Evolutionary conservation across 1,139 yeast genomes (phyloP), one percentile per base, ranked within the genome.

Genomic region (Yamadazyma spencermartinsiae): DNA sequence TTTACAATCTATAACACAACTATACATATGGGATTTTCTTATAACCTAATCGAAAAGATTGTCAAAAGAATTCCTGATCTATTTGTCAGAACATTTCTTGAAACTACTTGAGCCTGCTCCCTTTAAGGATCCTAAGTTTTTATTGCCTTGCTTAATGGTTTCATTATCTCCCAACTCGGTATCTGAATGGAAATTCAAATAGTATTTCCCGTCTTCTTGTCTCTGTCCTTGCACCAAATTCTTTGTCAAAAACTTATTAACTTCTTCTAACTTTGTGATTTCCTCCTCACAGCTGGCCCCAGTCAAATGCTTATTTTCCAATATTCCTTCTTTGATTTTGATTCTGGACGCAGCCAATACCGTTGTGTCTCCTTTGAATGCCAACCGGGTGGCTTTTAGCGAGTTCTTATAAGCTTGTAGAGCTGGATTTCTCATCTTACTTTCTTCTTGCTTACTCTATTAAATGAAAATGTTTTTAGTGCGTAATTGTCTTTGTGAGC

Each of bases 121-220:
- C 1, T 74, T 67, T 45, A 72, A 65, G 25, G 72, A 60, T 4
- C 76, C 76, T 62, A 72, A 48, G 19, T 49, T 56, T 38, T 51
- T 56, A 39, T 60, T 58, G 25, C 51, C 49, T 38, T 63, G 65
- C 46, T 68, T 71, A 46, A 72, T 72, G 29, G 68, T 61, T 36
- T 72, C 95, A 58, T 92, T 92, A 56, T 89, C 96, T 11, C 98
- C 98, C 38, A 90, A 70, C 60, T 92, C 98, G 0, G 95, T 86
- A 37, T 84, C 79, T 37, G 79, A 67, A 56, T 88, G 96, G 51
- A 92, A 82, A 47, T 84, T 82, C 52, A 89, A 67, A 40, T 65
- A 63, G 45, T 73, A 76, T 37, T 63, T 72, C 5, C 67, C 72
- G 18, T 69, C 72, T 0, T 63, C 68, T 36, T 73, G 73, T 52